These are phyloP conservation scores for Fusarium sp. DNA, from an alignment of 2,329 filamentous ascomycete genomes.

Conservation along the genomic window DNA sequence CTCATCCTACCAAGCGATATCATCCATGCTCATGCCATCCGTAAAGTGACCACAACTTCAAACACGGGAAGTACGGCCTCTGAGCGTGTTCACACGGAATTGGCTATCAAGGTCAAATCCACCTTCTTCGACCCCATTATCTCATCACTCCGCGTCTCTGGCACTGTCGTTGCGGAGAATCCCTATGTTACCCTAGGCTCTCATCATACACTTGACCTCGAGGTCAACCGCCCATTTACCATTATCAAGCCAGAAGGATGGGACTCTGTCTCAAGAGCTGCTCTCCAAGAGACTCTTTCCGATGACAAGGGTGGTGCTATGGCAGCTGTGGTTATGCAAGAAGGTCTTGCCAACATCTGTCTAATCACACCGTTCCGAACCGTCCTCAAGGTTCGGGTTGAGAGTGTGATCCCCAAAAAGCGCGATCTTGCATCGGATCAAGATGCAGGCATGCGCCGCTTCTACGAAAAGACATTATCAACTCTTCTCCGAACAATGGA, in stretches of 20 bases:
- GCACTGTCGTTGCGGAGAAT: conserved; percentile 65
- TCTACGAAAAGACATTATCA: conserved; percentile 81
- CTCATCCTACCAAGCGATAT: conserved; percentile 65
- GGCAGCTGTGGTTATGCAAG: conserved; percentile 93
- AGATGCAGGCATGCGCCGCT: conserved; percentile 75
- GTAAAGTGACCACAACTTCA: conserved; percentile 64
- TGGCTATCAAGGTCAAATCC: conserved; percentile 67
- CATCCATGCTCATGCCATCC: conserved; percentile 65
- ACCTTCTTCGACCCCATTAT: conserved; percentile 69
- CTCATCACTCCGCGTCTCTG: conserved; percentile 67
- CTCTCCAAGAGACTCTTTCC: conserved; percentile 81
- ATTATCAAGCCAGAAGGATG: conserved; percentile 85
- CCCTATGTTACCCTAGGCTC: conserved; percentile 64
- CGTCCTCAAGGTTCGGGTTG: conserved; percentile 71
- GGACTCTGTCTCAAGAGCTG: conserved; percentile 87
- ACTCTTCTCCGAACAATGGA: conserved; percentile 84
- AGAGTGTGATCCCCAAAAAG: conserved; percentile 75
- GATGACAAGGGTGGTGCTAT: conserved; percentile 83
- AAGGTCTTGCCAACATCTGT: conserved; percentile 85
- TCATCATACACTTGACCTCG: conserved; percentile 78
- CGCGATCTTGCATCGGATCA: conserved; percentile 72
- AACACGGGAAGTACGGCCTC: conserved; percentile 62
- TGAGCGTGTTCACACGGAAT: conserved; percentile 66
- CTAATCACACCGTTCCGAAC: conserved; percentile 84
- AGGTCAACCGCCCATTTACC: conserved; percentile 87